A percentile compares a stretch with the other conserved stretches of the same genome.
phyloP scores from a whole-genome alignment of 2,329 filamentous ascomycete species.

The Cladosporium sp. region DNA sequence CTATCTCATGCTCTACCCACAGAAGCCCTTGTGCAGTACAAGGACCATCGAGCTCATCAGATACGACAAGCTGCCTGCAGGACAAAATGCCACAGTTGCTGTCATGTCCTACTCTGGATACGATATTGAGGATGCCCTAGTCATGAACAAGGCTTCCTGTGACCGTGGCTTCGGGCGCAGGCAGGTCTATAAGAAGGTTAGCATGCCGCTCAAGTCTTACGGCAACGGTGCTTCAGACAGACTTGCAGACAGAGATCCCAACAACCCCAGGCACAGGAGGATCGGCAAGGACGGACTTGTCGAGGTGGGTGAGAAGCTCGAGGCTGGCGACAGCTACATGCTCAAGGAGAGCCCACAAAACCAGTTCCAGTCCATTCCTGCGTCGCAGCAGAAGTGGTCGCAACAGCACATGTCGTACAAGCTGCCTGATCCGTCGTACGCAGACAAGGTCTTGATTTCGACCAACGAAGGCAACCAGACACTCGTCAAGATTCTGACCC shows the following conservation, averaged over 20 bases:
- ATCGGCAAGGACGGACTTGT: constrained; percentile 87
- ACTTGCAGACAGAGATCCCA: constrained; percentile 59
- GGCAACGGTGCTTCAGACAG: constrained; percentile 70
- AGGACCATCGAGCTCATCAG: constrained; percentile 95
- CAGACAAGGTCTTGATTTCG: constrained; percentile 95
- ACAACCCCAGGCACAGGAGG: constrained; percentile 59
- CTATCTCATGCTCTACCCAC: constrained; percentile 96
- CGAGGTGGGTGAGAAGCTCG: constrained; percentile 77
- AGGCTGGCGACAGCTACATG: constrained; percentile 79
- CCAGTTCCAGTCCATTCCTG: constrained; percentile 55
- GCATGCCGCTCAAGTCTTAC: constrained; percentile 82
- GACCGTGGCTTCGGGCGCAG: constrained; percentile 95
- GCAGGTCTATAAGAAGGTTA: constrained; percentile 96
- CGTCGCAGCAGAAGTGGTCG: constrained; percentile 32
- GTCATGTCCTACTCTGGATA: constrained; percentile 99
- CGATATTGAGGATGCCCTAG: constrained; percentile 97
- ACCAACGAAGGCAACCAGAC: constrained; percentile 82
- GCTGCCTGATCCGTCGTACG: constrained; percentile 61
- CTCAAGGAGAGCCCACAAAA: constrained; percentile 86
- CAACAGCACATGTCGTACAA: constrained; percentile 62
- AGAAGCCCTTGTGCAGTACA: constrained; percentile 95
- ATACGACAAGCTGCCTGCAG: constrained; percentile 95
- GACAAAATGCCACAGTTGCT: constrained; percentile 94
- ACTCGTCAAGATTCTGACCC: constrained; percentile 89
- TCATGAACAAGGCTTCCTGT: constrained; percentile 92